Evolutionary conservation across 768 basidiomycete species (phyloP), one percentile per base, ranked within the genome.

Genomic region (Pisolithus marmoratus): DNA sequence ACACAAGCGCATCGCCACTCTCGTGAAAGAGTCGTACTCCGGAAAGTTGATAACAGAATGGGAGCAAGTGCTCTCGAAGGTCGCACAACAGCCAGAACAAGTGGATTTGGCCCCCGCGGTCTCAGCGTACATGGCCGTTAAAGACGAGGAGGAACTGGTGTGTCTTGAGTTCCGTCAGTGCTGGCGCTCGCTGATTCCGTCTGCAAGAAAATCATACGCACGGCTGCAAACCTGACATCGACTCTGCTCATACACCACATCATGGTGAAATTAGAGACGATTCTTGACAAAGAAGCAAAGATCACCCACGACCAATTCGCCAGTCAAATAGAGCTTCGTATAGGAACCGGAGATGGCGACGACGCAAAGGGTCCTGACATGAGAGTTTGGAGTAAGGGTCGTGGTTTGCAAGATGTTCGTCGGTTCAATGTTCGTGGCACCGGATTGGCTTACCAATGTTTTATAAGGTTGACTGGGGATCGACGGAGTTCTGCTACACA

Each of bases 111-210:
- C 82, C 0, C 72, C 82, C 2, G 82, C 87, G 0, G 72, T 96
- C 15, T 89, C 93, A 0, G 71, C 84, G 1, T 74, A 90, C 46
- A 82, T 97, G 77, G 84, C 87, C 1, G 80, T 85, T 23, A 98
- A 97, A 67, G 94, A 98, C 60, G 82, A 84, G 23, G 92, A 96
- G 38, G 96, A 98, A 62, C 65, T 95, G 49, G 95, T 93, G 57
- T 88, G 72, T 23, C n/a, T 23, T 19, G 24, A 4, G 37, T 24
- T 50, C 22, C 34, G 36, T 9, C 20, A 24, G 6, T 20, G 26
- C 54, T 38, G 38, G 52, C 44, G 12, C 26, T 41, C 51, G 31
- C 56, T 63, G 34, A 57, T 54, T 52, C 5, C 8, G 45, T 8
- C 50, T 27, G 41, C 43, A 42, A 96, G 92, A 92, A 87, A 89